Evolutionary conservation across 306 rosid genomes (phyloP).

Genomic region (Rosa persica): DNA sequence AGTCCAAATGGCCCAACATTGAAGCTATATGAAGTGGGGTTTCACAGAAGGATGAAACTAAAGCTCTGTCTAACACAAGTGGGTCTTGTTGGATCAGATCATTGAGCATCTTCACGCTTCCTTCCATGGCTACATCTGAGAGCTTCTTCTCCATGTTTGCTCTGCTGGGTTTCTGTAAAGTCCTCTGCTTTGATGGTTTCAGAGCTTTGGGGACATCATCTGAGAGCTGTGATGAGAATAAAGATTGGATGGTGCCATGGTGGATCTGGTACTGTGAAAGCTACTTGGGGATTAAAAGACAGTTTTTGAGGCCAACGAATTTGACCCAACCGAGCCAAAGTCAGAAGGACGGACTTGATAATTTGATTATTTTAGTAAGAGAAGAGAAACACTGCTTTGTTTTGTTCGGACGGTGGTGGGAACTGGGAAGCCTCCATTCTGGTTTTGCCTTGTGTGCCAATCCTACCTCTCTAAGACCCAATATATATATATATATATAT

Average conservation of each 20-base stretch:
- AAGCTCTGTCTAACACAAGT: constrained; percentile 18
- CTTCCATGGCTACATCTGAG: constrained; percentile 11
- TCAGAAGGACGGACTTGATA: not conserved
- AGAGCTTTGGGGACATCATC: not conserved
- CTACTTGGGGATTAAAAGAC: not conserved
- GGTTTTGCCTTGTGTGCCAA: not conserved
- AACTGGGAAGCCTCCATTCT: not conserved
- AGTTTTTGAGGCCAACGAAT: not conserved
- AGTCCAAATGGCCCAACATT: constrained; percentile 18
- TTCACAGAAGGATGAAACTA: constrained; percentile 17
- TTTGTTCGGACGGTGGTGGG: not conserved
- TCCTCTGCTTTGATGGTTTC: not conserved
- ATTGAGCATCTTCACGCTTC: constrained; percentile 3
- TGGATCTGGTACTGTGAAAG: not conserved
- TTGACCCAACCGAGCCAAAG: not conserved
- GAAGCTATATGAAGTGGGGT: constrained; percentile 37
- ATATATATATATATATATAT: not conserved
- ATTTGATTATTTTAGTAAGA: too few species aligned
- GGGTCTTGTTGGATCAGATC: constrained; percentile 32
- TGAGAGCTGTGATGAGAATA: not conserved
- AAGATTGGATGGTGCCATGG: not conserved
- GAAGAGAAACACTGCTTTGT: not conserved
- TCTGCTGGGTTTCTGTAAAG: constrained; percentile 3
- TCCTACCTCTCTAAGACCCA: not conserved
- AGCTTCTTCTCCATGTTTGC: constrained; percentile 29